Conservation (phyloP, 345 rosid genomes). For the Anastatica hierochuntica region DNA sequence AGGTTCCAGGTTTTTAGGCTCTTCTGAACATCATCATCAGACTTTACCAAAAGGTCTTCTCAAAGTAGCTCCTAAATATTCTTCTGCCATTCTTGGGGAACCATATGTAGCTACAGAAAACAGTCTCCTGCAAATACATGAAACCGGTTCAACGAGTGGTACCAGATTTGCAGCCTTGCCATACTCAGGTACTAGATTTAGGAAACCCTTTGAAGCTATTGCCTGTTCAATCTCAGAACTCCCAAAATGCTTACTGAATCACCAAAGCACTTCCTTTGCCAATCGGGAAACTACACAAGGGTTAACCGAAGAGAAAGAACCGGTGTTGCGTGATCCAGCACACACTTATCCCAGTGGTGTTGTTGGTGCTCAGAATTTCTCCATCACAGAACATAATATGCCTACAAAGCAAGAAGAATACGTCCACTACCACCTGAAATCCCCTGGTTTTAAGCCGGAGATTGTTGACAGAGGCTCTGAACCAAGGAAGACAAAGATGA, state of each 20-base stretch:
- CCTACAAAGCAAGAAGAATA: conserved; percentile 22
- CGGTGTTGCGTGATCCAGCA: conserved; percentile 20
- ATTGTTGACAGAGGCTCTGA: conserved; percentile 21
- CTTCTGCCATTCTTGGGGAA: conserved; percentile 25
- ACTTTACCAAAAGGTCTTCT: conserved; percentile 45
- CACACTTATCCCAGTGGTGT: conserved; percentile 20
- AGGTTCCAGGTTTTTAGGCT: conserved; percentile 17
- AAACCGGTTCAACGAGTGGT: conserved; percentile 8
- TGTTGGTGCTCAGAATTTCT: conserved; percentile 13
- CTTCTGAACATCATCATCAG: conserved; percentile 25
- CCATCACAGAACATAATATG: conserved; percentile 15
- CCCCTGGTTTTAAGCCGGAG: conserved; percentile 14
- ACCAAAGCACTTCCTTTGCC: conserved; percentile 25
- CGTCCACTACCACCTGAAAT: conserved; percentile 16
- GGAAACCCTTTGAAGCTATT: conserved; percentile 21
- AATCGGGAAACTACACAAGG: conserved; percentile 19
- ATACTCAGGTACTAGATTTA: conserved; percentile 19
- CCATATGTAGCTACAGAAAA: conserved; percentile 18
- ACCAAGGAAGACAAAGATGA: conserved; percentile 17
- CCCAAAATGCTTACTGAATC: conserved; percentile 29
- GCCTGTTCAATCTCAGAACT: conserved; percentile 21
- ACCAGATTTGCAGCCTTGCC: conserved; percentile 17
- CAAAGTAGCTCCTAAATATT: conserved; percentile 40
- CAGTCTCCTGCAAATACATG: conserved; percentile 1
- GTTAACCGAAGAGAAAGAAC: conserved; percentile 18